Base-by-base conservation (phyloP, 2,329 filamentous ascomycete species). In the Claviceps fusiformis region DNA sequence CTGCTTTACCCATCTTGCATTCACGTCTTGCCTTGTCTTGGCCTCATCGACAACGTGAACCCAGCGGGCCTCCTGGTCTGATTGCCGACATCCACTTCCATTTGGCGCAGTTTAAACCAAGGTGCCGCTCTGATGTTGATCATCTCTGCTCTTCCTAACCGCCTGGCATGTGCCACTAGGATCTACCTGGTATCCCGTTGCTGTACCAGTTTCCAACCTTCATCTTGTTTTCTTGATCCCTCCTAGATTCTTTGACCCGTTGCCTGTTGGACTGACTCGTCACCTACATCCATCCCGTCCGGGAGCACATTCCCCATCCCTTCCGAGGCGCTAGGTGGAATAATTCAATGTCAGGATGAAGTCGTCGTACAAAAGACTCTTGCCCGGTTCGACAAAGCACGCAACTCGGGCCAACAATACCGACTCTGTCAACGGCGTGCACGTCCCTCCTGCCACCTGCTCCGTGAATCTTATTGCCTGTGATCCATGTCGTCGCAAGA, bases 401-500 rank as follows among this genome's bases (percentile, higher is more conserved):
- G 39, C 41, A 33, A 37, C 50, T 9, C 29, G 24, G 27, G 41
- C 7, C 50, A 52, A 41, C 41, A 44, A 52, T 33, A 31, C 19
- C 37, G 35, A 17, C 15, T 52, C 50, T 11, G 29, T 33, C 31
- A 39, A 43, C 8, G 50, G 41, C 10, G 9, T 19, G 9, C 50
- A 45, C 15, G 19, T n/a, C 15, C 17, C 50, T 44, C 50, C 50
- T 46, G 41, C 50, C 31, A 52, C 50, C 41, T 52, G 50, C 29
- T 52, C 50, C 5, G 50, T 52, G 29, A 52, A 45, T 17, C 37
- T 54, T 13, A 44, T 54, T 50, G 53, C 53, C 37, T 54, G 53
- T 41, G 53, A 49, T 33, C 46, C 31, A 50, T 54, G 53, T 50
- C 53, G 53, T 24, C 46, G 47, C 24, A 54, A 50, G 29, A 54